Percentiles rank a stretch among this genome's conserved stretches.
Conservation (phyloP, 352 stramenopile species). For the Aphanomyces astaci region DNA sequence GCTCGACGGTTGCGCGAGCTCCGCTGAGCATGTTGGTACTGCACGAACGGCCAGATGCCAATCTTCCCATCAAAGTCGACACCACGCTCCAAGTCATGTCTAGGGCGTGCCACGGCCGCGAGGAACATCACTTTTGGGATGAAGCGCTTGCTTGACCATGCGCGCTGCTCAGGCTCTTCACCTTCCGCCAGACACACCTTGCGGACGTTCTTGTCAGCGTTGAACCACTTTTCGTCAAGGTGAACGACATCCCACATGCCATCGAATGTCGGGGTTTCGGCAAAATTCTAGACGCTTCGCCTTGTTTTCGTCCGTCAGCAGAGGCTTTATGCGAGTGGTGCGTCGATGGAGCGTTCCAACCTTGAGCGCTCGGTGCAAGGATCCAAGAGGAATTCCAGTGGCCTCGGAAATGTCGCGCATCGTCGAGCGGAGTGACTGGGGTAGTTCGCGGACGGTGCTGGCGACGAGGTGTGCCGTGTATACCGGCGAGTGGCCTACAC, state of each 20-base stretch:
- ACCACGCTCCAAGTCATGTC: background rate
- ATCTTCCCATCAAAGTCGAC: background rate
- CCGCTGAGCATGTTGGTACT: background rate
- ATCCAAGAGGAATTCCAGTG: background rate
- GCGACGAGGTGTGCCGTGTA: too few relatives aligned
- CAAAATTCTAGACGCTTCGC: background rate
- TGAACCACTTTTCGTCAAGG: conserved; percentile 1
- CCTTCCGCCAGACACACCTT: background rate
- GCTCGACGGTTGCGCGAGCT: background rate
- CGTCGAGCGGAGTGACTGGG: too few relatives aligned
- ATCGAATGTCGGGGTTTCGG: background rate
- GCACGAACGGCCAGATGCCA: background rate
- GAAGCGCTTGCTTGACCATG: background rate
- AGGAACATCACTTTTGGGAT: conserved; percentile 2
- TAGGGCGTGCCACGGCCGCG: background rate
- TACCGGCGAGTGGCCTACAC: too few relatives aligned
- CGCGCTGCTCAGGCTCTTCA: background rate
- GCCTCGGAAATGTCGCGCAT: background rate
- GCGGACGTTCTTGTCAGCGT: background rate
- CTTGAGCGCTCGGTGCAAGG: background rate
- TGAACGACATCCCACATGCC: background rate
- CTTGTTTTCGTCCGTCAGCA: background rate
- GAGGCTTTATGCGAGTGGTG: background rate
- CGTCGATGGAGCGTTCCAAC: too few relatives aligned
- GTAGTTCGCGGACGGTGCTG: background rate